Conservation (phyloP, 2,329 filamentous ascomycete species). For the Arthrobotrys iridis region DNA sequence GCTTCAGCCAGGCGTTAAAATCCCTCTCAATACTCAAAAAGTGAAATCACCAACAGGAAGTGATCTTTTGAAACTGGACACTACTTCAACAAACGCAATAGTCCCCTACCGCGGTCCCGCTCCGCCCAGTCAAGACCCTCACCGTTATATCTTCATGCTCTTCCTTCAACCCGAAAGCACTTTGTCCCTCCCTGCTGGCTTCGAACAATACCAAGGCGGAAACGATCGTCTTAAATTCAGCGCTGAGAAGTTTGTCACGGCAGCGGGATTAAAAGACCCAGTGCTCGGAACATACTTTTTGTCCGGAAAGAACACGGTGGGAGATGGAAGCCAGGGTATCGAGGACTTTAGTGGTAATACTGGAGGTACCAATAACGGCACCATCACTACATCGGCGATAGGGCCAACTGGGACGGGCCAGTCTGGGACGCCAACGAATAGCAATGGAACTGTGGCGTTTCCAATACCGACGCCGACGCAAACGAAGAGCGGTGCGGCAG, state of each 20-base stretch:
- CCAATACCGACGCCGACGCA: slow-evolving; percentile 24
- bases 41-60: slow-evolving; percentile 9
- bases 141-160: slow-evolving; percentile 51
- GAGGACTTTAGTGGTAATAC: slow-evolving; percentile 4
- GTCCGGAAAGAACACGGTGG: slow-evolving; percentile 20
- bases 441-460: slow-evolving; percentile 22
- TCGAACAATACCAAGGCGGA: slow-evolving; percentile 37
- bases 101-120: slow-evolving; percentile 36
- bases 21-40: slow-evolving; percentile 24
- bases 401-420: not conserved
- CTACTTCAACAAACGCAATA: slow-evolving; percentile 28
- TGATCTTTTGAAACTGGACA: slow-evolving; percentile 31
- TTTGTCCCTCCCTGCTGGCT: slow-evolving; percentile 30
- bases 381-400: not conserved
- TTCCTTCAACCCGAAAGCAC: slow-evolving; percentile 32
- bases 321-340: slow-evolving; percentile 27
- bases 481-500: slow-evolving; percentile 12
- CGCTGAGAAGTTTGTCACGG: slow-evolving; percentile 25
- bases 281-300: slow-evolving; percentile 43
- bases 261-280: slow-evolving; percentile 18
- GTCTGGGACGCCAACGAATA: not conserved
- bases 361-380: not conserved
- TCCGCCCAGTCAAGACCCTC: slow-evolving; percentile 38
- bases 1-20: slow-evolving; percentile 41
- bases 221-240: slow-evolving; percentile 30